Evolutionary conservation across 1,139 yeast genomes (phyloP).

Genomic region (Blastobotrys malaysiensis): DNA sequence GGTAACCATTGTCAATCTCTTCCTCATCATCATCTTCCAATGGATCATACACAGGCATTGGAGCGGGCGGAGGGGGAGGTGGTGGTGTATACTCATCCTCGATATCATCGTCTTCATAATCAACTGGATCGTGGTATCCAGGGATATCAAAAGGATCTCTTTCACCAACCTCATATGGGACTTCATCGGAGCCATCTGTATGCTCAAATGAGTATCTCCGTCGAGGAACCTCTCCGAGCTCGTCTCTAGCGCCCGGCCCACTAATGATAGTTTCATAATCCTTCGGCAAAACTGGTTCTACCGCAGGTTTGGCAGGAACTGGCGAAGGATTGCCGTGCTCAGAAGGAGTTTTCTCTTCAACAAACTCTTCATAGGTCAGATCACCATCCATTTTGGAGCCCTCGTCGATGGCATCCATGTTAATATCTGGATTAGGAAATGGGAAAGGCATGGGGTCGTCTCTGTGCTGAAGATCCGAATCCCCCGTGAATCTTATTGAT

Average conservation of each 20-base stretch:
- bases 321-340: background rate
- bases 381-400: background rate
- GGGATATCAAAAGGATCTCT: constrained; percentile 1
- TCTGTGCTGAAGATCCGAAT: constrained; percentile 22
- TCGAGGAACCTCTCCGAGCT: background rate
- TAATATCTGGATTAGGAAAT: constrained; percentile 15
- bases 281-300: background rate
- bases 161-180: background rate
- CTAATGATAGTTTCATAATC: background rate
- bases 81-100: constrained; percentile 1
- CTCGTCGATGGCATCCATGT: background rate
- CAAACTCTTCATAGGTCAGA: constrained; percentile 1
- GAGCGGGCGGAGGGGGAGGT: background rate
- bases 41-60: background rate
- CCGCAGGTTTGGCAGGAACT: background rate
- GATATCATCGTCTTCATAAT: constrained; percentile 6
- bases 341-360: constrained; percentile 7
- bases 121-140: background rate
- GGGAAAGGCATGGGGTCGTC: constrained; percentile 21
- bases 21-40: background rate
- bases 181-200: background rate
- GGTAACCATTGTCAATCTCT: background rate
- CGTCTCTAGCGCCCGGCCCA: background rate
- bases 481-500: constrained; percentile 20
- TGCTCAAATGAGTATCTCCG: background rate